These are phyloP conservation scores for Lodderomyces beijingensis DNA, from an alignment of 1,139 yeast genomes.

Conservation along the genomic window DNA sequence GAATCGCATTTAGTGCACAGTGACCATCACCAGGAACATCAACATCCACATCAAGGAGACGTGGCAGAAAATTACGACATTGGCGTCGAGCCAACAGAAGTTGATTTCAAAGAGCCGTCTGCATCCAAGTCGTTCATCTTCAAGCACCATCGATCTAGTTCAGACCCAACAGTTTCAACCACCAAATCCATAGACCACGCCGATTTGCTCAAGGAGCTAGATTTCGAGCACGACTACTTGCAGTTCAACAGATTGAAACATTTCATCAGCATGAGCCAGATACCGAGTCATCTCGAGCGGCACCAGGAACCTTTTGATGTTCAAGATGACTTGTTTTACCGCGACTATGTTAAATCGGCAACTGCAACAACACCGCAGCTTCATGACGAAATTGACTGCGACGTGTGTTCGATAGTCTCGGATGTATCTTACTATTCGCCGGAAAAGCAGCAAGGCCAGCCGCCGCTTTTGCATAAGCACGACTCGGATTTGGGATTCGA, in stretches of 20 bases:
- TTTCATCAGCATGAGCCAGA: conserved; percentile 17
- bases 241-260: conserved; percentile 23
- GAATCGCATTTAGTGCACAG: conserved; percentile 7
- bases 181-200: conserved; percentile 5
- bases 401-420: conserved; percentile 22
- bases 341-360: conserved; percentile 5
- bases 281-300: conserved; percentile 7
- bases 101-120: not conserved
- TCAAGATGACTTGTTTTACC: conserved; percentile 7
- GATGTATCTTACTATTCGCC: conserved; percentile 26
- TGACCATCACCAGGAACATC: not conserved
- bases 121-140: not conserved
- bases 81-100: not conserved
- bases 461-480: not conserved
- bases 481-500: conserved; percentile 14
- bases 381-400: conserved; percentile 13
- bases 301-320: not conserved
- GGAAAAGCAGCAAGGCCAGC: conserved; percentile 6
- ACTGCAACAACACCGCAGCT: conserved; percentile 11
- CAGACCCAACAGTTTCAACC: conserved; percentile 18
- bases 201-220: conserved; percentile 12
- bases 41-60: not conserved
- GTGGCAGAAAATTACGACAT: no score
- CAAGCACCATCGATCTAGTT: conserved; percentile 17
- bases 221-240: conserved; percentile 16